These are phyloP conservation scores for Trichocomaceae sp. DNA, from an alignment of 2,329 filamentous ascomycete species.

Conservation along the genomic window DNA sequence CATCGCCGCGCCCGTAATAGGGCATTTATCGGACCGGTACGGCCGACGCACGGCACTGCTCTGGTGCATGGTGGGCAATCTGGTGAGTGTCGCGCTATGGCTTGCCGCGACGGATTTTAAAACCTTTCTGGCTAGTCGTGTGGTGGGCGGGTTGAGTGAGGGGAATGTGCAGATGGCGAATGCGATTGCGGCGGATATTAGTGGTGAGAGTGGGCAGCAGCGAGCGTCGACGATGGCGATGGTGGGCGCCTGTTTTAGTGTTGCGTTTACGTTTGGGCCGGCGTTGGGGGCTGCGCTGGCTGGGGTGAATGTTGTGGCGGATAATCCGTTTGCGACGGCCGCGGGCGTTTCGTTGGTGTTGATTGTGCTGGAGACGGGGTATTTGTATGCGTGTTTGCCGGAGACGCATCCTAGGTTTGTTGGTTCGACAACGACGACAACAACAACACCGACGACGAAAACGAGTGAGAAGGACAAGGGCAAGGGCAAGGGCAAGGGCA, in stretches of 20 bases:
- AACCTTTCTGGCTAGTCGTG: constrained; percentile 85
- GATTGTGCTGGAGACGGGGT: constrained; percentile 79
- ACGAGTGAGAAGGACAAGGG: constrained; percentile 9
- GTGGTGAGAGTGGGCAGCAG: constrained; percentile 71
- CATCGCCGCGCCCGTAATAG: constrained; percentile 85
- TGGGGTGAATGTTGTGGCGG: constrained; percentile 66
- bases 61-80: constrained; percentile 88
- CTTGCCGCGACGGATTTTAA: constrained; percentile 88
- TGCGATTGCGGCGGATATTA: constrained; percentile 94
- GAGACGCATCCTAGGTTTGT: constrained; percentile 66
- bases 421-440: background rate
- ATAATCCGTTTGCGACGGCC: constrained; percentile 89
- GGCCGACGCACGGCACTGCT: constrained; percentile 82
- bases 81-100: constrained; percentile 89
- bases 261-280: constrained; percentile 94
- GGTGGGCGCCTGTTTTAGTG: constrained; percentile 91
- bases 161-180: constrained; percentile 95
- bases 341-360: constrained; percentile 80
- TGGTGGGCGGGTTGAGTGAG: constrained; percentile 90
- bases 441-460: constrained; percentile 15
- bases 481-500: constrained; percentile 23
- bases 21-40: constrained; percentile 77
- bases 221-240: constrained; percentile 91
- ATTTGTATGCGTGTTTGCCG: constrained; percentile 75
- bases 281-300: constrained; percentile 83